Percentiles rank a stretch among this genome's conserved stretches.
Evolutionary conservation across 1,284 basidiomycete genomes (phyloP).

Genomic region (Pseudozyma tsukubaensis): DNA sequence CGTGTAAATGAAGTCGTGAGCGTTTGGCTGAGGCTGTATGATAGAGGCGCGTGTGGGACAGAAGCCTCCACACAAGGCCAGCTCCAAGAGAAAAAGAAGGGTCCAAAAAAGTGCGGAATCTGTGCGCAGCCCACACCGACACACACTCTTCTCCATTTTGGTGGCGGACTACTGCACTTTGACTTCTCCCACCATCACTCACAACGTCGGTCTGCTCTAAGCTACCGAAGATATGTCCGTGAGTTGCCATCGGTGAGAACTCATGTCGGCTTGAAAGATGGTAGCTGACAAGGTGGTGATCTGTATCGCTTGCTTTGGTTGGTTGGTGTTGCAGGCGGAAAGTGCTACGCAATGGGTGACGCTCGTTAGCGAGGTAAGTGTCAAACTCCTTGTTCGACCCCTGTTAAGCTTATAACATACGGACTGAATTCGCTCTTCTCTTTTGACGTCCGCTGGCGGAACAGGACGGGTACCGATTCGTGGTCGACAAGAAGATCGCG

Average conservation of each 20-base stretch:
- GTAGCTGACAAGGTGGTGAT: too few relatives aligned
- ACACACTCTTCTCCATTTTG: too few relatives aligned
- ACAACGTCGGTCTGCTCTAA: too few relatives aligned
- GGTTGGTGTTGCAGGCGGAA: constrained; percentile 8
- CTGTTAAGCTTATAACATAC: background rate
- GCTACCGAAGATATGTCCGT: too few relatives aligned
- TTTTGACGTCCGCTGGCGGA: background rate
- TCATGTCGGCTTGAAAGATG: too few relatives aligned
- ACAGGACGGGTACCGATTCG: constrained; percentile 62
- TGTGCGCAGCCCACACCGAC: too few relatives aligned
- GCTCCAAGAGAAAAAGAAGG: constrained; percentile 7
- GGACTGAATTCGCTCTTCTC: background rate
- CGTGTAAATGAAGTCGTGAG: background rate
- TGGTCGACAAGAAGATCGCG: constrained; percentile 50
- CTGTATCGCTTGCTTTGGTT: background rate
- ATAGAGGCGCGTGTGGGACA: background rate
- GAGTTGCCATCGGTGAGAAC: too few relatives aligned
- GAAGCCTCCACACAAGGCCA: constrained; percentile 12
- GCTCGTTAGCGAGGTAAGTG: constrained; percentile 59
- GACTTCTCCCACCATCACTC: too few relatives aligned
- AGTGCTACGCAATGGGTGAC: constrained; percentile 55
- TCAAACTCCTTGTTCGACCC: background rate
- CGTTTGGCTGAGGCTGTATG: too few relatives aligned
- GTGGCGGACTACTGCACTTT: too few relatives aligned
- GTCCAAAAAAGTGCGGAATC: constrained; percentile 13